These are phyloP conservation scores for Artemisia princeps DNA, from an alignment of 140 eudicot genomes.

Conservation along the genomic window DNA sequence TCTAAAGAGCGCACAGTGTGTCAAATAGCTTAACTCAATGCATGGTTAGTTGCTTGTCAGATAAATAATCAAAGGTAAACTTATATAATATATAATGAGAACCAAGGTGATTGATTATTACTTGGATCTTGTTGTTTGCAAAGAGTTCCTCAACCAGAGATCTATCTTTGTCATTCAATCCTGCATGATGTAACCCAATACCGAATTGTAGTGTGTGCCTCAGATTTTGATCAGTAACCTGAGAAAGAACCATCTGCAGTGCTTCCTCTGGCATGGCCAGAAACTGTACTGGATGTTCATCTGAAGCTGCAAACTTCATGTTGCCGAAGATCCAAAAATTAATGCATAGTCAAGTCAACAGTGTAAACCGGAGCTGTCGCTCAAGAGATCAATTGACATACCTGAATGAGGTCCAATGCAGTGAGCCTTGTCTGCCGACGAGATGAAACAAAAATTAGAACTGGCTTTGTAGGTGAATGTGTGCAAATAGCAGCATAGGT, in stretches of 20 bases:
- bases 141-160: conserved; percentile 94
- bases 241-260: conserved; percentile 92
- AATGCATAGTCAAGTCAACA: conserved; percentile 1
- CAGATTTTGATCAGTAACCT: conserved; percentile 87
- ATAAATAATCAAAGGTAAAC: conserved; percentile 5
- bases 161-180: conserved; percentile 89
- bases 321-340: conserved; percentile 22
- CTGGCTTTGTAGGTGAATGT: conserved; percentile 95
- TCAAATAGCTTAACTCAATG: background rate
- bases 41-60: background rate
- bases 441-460: conserved; percentile 89
- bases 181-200: conserved; percentile 96
- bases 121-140: conserved; percentile 98
- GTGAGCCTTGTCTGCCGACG: conserved; percentile 98
- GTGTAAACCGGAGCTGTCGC: conserved; percentile 12
- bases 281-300: conserved; percentile 89
- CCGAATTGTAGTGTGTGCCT: conserved; percentile 95
- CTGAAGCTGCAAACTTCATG: conserved; percentile 85
- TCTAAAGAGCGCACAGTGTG: background rate
- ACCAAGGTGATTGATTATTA: conserved; percentile 12
- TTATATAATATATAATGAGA: background rate
- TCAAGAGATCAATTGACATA: conserved; percentile 21
- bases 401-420: conserved; percentile 98
- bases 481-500: conserved; percentile 95
- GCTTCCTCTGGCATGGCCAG: conserved; percentile 69